These are phyloP conservation scores for Saksenaea oblongispora DNA, from an alignment of 371 early-diverging fungal species.

Conservation along the genomic window DNA sequence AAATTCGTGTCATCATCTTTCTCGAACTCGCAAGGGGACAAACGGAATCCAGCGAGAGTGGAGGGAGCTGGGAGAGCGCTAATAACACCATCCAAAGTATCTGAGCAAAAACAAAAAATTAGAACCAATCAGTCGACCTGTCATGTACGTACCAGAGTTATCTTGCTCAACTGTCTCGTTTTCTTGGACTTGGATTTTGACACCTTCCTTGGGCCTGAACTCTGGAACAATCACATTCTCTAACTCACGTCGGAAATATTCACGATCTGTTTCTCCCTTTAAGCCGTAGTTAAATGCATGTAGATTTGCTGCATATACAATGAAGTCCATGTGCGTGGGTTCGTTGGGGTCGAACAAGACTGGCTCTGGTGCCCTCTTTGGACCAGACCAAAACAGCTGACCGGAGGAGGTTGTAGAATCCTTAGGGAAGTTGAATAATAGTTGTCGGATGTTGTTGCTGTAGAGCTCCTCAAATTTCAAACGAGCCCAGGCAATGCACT, in stretches of 20 bases:
- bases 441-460: conserved; percentile 91
- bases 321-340: conserved; percentile 87
- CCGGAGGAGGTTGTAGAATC: conserved; percentile 94
- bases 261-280: conserved; percentile 71
- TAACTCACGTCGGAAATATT: conserved; percentile 67
- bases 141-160: conserved; percentile 1
- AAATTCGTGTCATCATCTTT: conserved; percentile 99
- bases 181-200: conserved; percentile 96
- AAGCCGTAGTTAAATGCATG: conserved; percentile 96
- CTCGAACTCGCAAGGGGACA: conserved; percentile 94
- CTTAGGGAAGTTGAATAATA: conserved; percentile 94
- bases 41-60: conserved; percentile 72
- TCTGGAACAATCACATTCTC: conserved; percentile 78
- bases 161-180: conserved; percentile 63
- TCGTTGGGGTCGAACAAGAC: conserved; percentile 81
- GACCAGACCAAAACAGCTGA: conserved; percentile 98
- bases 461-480: conserved; percentile 91
- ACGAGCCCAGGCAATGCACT: conserved; percentile 94
- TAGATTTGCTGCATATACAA: conserved; percentile 92
- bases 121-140: not conserved
- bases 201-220: conserved; percentile 90
- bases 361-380: conserved; percentile 96
- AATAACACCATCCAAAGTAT: conserved; percentile 71
- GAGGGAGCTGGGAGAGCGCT: conserved; percentile 73
- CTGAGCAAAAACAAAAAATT: conserved; percentile 26